A percentile compares a stretch with the other conserved stretches of the same genome.
Conservation (phyloP, 2,329 filamentous ascomycete species). For the Fusarium pseudograminearum region DNA sequence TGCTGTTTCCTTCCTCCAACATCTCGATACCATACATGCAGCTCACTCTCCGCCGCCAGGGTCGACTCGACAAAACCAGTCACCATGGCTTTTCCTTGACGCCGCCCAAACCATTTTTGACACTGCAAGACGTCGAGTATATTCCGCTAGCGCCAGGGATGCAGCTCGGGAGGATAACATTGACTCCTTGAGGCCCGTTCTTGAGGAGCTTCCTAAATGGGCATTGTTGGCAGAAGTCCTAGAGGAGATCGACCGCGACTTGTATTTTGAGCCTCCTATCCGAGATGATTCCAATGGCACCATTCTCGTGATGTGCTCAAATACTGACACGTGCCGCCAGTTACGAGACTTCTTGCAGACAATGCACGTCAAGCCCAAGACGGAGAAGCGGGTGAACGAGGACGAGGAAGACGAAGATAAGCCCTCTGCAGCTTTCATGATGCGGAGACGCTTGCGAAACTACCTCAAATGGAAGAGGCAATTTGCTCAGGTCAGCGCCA, state of each 20-base stretch:
- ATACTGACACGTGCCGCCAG: conserved; percentile 86
- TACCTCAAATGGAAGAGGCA: conserved; percentile 93
- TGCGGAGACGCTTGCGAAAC: conserved; percentile 85
- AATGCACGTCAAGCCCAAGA: conserved; percentile 79
- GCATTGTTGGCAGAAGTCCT: conserved; percentile 86
- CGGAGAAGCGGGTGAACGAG: conserved; percentile 58
- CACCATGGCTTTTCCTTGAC: conserved; percentile 96
- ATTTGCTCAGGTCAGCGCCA: conserved; percentile 85
- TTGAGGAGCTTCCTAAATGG: conserved; percentile 98
- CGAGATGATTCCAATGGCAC: conserved; percentile 90
- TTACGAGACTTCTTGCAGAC: conserved; percentile 90
- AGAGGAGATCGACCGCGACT: conserved; percentile 91
- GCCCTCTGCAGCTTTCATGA: conserved; percentile 86
- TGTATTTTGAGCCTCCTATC: conserved; percentile 83
- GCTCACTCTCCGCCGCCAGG: conserved; percentile 90
- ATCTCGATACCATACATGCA: conserved; percentile 92
- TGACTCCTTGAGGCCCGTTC: conserved; percentile 78
- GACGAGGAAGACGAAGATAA: conserved; percentile 65
- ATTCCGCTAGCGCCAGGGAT: conserved; percentile 74
- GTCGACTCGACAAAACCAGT: conserved; percentile 87
- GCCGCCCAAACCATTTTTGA: conserved; percentile 95
- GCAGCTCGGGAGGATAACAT: conserved; percentile 61
- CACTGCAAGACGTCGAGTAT: conserved; percentile 88
- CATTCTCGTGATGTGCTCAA: conserved; percentile 95
- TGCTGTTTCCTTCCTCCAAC: conserved; percentile 89